These are phyloP conservation scores for Paraphoma sp. DNA, from an alignment of 2,329 filamentous ascomycete species.

Conservation along the genomic window DNA sequence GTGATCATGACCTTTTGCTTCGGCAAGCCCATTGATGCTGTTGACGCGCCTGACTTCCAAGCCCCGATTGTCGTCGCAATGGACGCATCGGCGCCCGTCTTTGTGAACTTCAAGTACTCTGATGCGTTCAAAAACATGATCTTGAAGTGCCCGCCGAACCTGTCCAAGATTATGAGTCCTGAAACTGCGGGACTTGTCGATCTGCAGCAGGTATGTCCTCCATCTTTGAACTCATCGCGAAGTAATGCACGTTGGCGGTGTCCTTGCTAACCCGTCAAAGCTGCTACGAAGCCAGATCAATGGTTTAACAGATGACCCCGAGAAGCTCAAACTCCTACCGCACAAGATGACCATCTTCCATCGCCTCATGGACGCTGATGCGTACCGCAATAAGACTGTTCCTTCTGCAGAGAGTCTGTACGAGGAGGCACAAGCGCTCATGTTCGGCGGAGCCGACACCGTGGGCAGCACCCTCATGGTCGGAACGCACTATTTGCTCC, in stretches of 20 bases:
- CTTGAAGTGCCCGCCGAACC: conserved; percentile 44
- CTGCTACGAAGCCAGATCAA: conserved; percentile 41
- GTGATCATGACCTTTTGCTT: conserved; percentile 43
- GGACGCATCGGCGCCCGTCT: conserved; percentile 44
- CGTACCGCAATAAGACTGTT: conserved; percentile 39
- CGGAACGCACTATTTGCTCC: conserved; percentile 51
- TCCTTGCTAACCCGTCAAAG: conserved; percentile 9
- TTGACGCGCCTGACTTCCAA: conserved; percentile 49
- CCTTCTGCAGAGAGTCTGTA: conserved; percentile 46
- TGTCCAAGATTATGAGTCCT: conserved; percentile 47
- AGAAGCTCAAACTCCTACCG: conserved; percentile 38
- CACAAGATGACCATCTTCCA: conserved; percentile 50
- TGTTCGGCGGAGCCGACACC: conserved; percentile 57
- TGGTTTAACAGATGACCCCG: conserved; percentile 37
- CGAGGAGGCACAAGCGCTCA: conserved; percentile 54
- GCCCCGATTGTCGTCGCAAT: conserved; percentile 53
- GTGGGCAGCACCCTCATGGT: conserved; percentile 51
- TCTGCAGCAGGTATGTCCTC: conserved; percentile 36
- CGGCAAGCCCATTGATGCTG: conserved; percentile 47
- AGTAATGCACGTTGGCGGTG: not conserved
- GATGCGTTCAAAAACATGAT: conserved; percentile 46
- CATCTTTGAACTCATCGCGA: not conserved
- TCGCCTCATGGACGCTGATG: conserved; percentile 41
- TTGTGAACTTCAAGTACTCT: conserved; percentile 52
- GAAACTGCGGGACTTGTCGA: conserved; percentile 48